Conservation (phyloP, 2,329 filamentous ascomycete genomes). For the Trichoderma atroviride region DNA sequence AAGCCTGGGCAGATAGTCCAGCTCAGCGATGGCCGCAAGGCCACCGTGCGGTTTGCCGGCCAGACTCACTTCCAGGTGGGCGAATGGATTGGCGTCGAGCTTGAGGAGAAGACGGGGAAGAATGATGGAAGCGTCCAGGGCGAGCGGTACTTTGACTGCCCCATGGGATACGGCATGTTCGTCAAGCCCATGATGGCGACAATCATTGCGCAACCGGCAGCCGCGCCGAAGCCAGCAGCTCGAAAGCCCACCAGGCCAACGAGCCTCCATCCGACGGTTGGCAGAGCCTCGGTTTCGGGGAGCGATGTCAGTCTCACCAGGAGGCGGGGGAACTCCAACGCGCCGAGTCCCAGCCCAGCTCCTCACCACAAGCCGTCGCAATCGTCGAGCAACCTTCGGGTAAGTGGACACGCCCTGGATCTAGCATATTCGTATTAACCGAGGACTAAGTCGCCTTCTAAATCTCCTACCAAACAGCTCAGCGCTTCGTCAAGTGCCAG, state of each 20-base stretch:
- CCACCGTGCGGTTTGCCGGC: slow-evolving; percentile 79
- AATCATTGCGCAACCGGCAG: slow-evolving; percentile 55
- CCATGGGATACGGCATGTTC: slow-evolving; percentile 78
- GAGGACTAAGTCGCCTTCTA: slow-evolving; percentile 26
- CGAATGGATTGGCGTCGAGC: slow-evolving; percentile 87
- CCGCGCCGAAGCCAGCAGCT: slow-evolving; percentile 44
- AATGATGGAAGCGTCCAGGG: slow-evolving; percentile 93
- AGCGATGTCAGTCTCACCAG: slow-evolving; percentile 59
- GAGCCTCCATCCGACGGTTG: slow-evolving; percentile 50
- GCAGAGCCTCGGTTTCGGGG: slow-evolving; percentile 43
- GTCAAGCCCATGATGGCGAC: slow-evolving; percentile 72
- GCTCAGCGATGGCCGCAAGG: slow-evolving; percentile 76
- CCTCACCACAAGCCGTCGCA: slow-evolving; percentile 53
- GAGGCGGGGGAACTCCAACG: slow-evolving; percentile 69
- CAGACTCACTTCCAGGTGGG: slow-evolving; percentile 77
- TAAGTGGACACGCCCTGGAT: slow-evolving; percentile 40
- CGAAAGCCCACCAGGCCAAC: slow-evolving; percentile 50
- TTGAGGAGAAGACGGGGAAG: slow-evolving; percentile 81
- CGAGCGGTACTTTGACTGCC: slow-evolving; percentile 85
- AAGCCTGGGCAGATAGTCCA: slow-evolving; percentile 73
- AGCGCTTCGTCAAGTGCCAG: slow-evolving; percentile 59
- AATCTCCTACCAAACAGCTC: slow-evolving; percentile 52
- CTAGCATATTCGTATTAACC: slow-evolving; percentile 22
- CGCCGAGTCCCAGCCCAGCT: slow-evolving; percentile 71
- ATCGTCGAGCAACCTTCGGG: slow-evolving; percentile 59